These are phyloP conservation scores for Microsporum canis DNA, from an alignment of 2,329 filamentous ascomycete species.

Conservation along the genomic window DNA sequence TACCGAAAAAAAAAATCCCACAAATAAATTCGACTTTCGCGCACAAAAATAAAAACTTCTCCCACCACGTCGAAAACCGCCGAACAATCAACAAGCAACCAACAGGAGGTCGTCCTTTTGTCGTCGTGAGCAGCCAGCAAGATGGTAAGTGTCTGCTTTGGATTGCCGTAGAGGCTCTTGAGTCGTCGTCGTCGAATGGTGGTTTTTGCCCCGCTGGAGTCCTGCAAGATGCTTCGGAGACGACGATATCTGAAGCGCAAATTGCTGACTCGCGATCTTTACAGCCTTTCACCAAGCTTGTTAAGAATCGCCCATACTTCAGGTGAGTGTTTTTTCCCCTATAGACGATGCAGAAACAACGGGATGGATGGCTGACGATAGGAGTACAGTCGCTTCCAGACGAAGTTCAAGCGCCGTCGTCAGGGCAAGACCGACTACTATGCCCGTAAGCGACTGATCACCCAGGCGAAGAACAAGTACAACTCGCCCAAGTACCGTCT, in stretches of 20 bases:
- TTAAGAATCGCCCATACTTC: constrained; percentile 98
- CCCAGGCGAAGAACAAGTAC: constrained; percentile 99
- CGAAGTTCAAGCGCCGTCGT: constrained; percentile 97
- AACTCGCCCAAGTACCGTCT: constrained; percentile 99
- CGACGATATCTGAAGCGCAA: constrained; percentile 77
- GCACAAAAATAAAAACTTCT: constrained; percentile 16
- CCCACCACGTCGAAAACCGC: constrained; percentile 20
- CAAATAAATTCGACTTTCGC: constrained; percentile 24
- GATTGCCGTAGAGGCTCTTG: constrained; percentile 3
- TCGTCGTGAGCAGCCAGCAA: constrained; percentile 29
- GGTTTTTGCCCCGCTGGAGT: not conserved
- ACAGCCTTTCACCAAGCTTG: constrained; percentile 81
- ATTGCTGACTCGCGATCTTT: constrained; percentile 87
- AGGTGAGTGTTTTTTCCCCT: constrained; percentile 54
- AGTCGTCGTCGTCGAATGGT: not conserved
- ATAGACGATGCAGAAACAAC: not conserved
- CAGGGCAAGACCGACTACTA: constrained; percentile 99
- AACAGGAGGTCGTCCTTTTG: not conserved
- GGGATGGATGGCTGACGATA: constrained; percentile 15
- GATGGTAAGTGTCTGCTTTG: constrained; percentile 32
- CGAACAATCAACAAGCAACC: not conserved
- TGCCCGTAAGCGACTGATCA: constrained; percentile 97
- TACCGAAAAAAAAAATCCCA: constrained; percentile 28
- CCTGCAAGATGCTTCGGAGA: constrained; percentile 97
- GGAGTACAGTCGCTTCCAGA: constrained; percentile 77